phyloP scores from a whole-genome alignment of 805 yeast species.

The Candida sithepensis region DNA sequence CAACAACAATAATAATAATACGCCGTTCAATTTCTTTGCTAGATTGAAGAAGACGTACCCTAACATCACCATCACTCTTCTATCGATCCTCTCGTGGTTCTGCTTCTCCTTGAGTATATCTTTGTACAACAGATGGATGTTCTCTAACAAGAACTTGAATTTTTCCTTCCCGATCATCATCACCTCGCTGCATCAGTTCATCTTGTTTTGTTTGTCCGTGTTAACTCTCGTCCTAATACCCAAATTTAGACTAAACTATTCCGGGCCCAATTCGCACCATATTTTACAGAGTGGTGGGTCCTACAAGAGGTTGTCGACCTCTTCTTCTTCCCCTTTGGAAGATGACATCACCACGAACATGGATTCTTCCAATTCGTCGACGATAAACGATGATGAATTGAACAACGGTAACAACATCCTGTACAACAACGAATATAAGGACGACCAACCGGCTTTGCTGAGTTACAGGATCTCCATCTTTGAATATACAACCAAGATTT shows the following conservation, averaged over 20 bases:
- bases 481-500: conserved; percentile 49
- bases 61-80: conserved; percentile 22
- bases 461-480: conserved; percentile 28
- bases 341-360: too few relatives aligned
- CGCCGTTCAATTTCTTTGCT: neutral
- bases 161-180: conserved; percentile 81
- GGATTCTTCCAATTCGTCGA: too few relatives aligned
- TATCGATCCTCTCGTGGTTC: conserved; percentile 52
- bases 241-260: conserved; percentile 38
- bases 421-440: conserved; percentile 8
- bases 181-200: conserved; percentile 81
- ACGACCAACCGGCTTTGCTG: conserved; percentile 5
- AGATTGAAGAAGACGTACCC: conserved; percentile 23
- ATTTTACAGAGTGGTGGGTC: too few relatives aligned
- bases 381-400: conserved; percentile 2
- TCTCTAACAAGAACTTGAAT: conserved; percentile 66
- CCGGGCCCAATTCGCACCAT: neutral
- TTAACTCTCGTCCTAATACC: conserved; percentile 45
- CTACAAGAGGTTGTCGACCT: too few relatives aligned
- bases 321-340: too few relatives aligned
- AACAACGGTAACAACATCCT: too few relatives aligned
- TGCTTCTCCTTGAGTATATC: conserved; percentile 65
- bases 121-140: conserved; percentile 96
- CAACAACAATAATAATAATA: neutral
- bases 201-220: conserved; percentile 54